Percentiles rank a stretch among this genome's conserved stretches.
phyloP scores from a whole-genome alignment of 352 stramenopile species.

The Pythium aristosporum region DNA sequence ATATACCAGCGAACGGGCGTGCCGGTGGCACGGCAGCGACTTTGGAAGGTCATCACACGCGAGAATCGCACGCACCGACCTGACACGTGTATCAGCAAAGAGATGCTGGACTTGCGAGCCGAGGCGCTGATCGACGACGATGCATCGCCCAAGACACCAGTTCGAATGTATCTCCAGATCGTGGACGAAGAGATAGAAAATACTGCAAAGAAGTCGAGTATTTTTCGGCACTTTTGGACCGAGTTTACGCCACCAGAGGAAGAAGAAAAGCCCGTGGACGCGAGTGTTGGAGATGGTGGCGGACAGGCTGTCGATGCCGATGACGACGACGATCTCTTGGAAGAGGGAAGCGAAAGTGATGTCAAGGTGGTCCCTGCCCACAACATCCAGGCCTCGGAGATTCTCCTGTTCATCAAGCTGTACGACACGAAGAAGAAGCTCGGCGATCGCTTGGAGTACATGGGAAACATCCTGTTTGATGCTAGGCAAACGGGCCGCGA shows the following conservation, averaged over 20 bases:
- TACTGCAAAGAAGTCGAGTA: neutral
- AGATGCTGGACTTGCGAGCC: slow-evolving; percentile 43
- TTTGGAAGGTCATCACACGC: slow-evolving; percentile 86
- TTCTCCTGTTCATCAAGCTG: slow-evolving; percentile 84
- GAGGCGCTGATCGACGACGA: slow-evolving; percentile 77
- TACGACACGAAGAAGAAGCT: slow-evolving; percentile 71
- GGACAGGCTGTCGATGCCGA: slow-evolving; percentile 22
- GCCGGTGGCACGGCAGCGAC: slow-evolving; percentile 54
- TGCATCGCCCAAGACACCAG: slow-evolving; percentile 56
- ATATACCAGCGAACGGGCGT: slow-evolving; percentile 68
- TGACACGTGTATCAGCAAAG: slow-evolving; percentile 49
- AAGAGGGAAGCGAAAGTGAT: slow-evolving; percentile 12
- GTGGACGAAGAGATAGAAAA: slow-evolving; percentile 19
- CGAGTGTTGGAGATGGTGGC: neutral
- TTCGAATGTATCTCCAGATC: slow-evolving; percentile 80
- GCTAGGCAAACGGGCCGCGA: slow-evolving; percentile 53
- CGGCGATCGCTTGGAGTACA: slow-evolving; percentile 68
- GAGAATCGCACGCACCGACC: slow-evolving; percentile 83
- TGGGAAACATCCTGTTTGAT: slow-evolving; percentile 78
- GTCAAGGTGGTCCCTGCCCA: slow-evolving; percentile 1
- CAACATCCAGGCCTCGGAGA: slow-evolving; percentile 33
- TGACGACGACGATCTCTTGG: slow-evolving; percentile 15
- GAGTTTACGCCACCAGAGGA: slow-evolving; percentile 53
- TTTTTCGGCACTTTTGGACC: slow-evolving; percentile 58
- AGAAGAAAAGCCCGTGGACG: slow-evolving; percentile 1